phyloP scores from a whole-genome alignment of 768 basidiomycete species.

The Phlegmacium glaucopus region DNA sequence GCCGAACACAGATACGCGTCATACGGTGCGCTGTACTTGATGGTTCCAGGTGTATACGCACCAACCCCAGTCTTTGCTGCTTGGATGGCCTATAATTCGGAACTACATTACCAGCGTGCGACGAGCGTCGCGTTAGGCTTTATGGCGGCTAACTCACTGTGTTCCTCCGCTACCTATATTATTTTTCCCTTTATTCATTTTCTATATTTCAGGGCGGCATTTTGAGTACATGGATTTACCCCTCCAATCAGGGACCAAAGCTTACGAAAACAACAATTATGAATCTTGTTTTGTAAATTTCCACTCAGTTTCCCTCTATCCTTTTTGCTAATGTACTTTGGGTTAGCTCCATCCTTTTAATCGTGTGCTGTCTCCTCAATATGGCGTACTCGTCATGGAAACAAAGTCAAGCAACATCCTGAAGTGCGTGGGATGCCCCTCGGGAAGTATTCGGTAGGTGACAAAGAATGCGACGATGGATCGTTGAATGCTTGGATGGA shows the following conservation, averaged over 20 bases:
- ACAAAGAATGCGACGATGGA: slow-evolving; percentile 24
- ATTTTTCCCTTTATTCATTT: slow-evolving; percentile 14
- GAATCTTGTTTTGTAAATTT: no score
- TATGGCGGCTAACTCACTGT: slow-evolving; percentile 31
- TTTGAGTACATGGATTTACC: slow-evolving; percentile 37
- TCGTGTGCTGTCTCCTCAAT: slow-evolving; percentile 20
- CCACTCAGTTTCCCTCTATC: not conserved
- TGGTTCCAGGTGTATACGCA: no score
- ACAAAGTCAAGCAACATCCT: no score
- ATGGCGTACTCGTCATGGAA: no score
- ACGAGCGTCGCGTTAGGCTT: slow-evolving; percentile 32
- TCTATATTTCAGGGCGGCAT: slow-evolving; percentile 30
- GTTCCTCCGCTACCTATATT: slow-evolving; percentile 3
- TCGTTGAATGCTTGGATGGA: slow-evolving; percentile 30
- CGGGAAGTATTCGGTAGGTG: no score
- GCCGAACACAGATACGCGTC: slow-evolving; percentile 21
- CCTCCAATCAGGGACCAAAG: slow-evolving; percentile 33
- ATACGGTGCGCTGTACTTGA: no score
- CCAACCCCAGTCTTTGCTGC: no score
- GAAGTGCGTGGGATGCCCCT: no score
- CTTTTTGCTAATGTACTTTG: not conserved
- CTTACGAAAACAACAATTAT: slow-evolving; percentile 33
- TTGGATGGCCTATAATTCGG: no score
- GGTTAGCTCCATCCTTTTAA: slow-evolving; percentile 22
- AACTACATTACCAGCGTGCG: no score